Evolutionary conservation across 108 stramenopile species (phyloP).

Genomic region (Hondaea fermentalgiana): DNA sequence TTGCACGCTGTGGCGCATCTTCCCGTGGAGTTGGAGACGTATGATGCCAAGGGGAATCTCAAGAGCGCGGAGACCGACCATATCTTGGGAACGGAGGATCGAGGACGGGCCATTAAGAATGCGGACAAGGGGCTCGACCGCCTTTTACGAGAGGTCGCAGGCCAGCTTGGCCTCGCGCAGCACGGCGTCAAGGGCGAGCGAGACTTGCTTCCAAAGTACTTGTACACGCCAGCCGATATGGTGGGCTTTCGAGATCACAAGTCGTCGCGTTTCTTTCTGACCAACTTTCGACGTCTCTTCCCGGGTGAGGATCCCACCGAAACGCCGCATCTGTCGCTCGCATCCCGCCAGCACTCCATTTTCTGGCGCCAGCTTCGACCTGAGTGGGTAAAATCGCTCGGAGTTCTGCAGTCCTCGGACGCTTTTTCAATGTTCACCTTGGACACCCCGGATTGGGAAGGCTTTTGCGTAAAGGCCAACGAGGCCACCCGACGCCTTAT

Average conservation of each 20-base stretch:
- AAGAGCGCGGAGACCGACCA: constrained; percentile 25
- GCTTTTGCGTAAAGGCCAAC: constrained; percentile 21
- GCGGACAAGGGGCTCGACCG: not conserved
- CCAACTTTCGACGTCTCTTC: constrained; percentile 43
- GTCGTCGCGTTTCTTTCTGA: constrained; percentile 25
- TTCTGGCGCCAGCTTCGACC: constrained; percentile 53
- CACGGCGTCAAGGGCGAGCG: constrained; percentile 36
- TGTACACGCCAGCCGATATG: constrained; percentile 14
- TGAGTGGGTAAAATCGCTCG: constrained; percentile 38
- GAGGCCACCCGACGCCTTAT: constrained; percentile 33
- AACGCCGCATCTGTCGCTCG: constrained; percentile 39
- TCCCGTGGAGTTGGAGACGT: constrained; percentile 16
- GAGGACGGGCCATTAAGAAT: constrained; percentile 26
- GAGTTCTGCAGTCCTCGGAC: constrained; percentile 36
- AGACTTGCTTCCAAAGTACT: constrained; percentile 22
- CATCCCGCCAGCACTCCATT: constrained; percentile 39
- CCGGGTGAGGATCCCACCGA: constrained; percentile 40
- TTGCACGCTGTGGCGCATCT: constrained; percentile 44
- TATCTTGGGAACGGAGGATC: constrained; percentile 41
- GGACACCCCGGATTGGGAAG: constrained; percentile 35
- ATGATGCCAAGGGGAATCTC: constrained; percentile 34
- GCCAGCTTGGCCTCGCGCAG: constrained; percentile 18
- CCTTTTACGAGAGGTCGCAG: not conserved
- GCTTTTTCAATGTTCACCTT: constrained; percentile 31
- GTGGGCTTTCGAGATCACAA: constrained; percentile 28